Percentiles rank a stretch among this genome's conserved stretches.
phyloP scores from a whole-genome alignment of 108 stramenopile species.

The Fistulifera solaris region DNA sequence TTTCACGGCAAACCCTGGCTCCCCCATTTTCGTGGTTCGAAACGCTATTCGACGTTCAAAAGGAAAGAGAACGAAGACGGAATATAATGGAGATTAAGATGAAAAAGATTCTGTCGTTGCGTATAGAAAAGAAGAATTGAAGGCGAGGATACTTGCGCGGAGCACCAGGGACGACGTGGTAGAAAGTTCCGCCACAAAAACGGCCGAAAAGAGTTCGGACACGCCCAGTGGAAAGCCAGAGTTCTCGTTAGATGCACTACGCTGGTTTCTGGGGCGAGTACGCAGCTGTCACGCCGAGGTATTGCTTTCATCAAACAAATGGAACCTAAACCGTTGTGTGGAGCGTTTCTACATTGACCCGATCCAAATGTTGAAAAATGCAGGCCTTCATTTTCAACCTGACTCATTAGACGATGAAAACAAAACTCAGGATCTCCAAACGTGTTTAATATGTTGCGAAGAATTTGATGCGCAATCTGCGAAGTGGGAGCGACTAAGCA shows the following conservation, averaged over 20 bases:
- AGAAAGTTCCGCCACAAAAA: not conserved
- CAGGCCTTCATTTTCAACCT: not conserved
- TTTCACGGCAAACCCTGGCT: conserved; percentile 11
- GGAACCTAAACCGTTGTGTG: conserved; percentile 22
- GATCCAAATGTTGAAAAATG: not conserved
- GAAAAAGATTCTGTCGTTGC: not conserved
- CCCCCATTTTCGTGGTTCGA: conserved; percentile 36
- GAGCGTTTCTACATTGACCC: conserved; percentile 16
- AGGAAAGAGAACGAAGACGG: conserved; percentile 13
- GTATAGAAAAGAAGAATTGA: not conserved
- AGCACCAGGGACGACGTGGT: not conserved
- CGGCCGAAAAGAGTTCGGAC: too few relatives aligned
- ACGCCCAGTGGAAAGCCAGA: not conserved
- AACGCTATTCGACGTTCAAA: conserved; percentile 16
- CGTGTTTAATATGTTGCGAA: conserved; percentile 41
- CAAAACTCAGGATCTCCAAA: not conserved
- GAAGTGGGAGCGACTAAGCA: conserved; percentile 20
- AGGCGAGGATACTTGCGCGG: not conserved
- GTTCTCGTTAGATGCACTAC: not conserved
- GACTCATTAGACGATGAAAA: not conserved
- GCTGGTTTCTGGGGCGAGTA: not conserved
- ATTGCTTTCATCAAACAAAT: conserved; percentile 23
- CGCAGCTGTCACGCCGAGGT: conserved; percentile 15
- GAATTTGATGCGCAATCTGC: conserved; percentile 14
- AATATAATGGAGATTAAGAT: not conserved